phyloP scores from a whole-genome alignment of 495 filamentous ascomycete genomes.

The Xylaria bambusicola region DNA sequence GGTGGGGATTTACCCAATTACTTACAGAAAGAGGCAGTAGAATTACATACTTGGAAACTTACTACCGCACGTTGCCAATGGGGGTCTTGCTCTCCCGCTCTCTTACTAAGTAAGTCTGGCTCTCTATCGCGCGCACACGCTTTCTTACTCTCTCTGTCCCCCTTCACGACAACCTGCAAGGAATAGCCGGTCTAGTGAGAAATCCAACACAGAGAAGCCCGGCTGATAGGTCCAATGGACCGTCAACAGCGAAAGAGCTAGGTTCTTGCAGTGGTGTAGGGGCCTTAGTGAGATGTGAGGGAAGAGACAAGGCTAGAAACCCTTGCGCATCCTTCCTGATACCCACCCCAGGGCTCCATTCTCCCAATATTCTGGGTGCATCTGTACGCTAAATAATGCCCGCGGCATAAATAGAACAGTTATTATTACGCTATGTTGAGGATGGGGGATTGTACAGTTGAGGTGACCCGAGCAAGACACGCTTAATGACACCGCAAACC shows the following conservation, averaged over 20 bases:
- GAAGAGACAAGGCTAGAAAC: constrained; percentile 28
- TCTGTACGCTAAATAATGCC: constrained; percentile 18
- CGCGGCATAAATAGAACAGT: constrained; percentile 10
- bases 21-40: neutral
- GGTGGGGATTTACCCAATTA: neutral
- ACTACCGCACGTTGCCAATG: too few relatives aligned
- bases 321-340: constrained; percentile 28
- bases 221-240: neutral
- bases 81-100: neutral
- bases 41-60: neutral
- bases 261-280: neutral
- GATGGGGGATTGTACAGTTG: too few relatives aligned
- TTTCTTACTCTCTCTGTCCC: neutral
- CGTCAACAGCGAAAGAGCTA: neutral
- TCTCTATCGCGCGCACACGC: neutral
- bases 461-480: too few relatives aligned
- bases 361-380: constrained; percentile 36
- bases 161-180: neutral
- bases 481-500: too few relatives aligned
- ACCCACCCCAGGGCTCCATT: constrained; percentile 28
- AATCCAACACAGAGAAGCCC: neutral
- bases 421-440: too few relatives aligned
- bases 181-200: neutral
- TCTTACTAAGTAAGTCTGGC: neutral
- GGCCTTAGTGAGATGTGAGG: constrained; percentile 18